phyloP scores from a whole-genome alignment of 2,329 filamentous ascomycete species.

The Nannizziopsis arthrosporioides region DNA sequence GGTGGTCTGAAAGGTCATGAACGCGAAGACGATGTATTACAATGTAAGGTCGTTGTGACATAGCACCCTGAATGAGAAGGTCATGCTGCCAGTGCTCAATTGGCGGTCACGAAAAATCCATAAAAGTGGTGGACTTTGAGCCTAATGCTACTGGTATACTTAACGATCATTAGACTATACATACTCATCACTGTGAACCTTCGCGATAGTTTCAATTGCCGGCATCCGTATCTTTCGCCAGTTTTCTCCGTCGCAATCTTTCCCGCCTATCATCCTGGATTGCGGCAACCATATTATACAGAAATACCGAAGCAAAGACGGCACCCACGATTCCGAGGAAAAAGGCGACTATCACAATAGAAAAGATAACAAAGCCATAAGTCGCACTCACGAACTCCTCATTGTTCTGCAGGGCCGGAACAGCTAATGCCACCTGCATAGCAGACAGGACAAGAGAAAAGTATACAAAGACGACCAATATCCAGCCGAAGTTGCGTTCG shows the following conservation, averaged over 20 bases:
- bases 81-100: no score
- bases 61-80: neutral
- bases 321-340: constrained; percentile 8
- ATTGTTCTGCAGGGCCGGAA: constrained; percentile 8
- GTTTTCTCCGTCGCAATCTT: constrained; percentile 6
- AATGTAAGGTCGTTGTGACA: neutral
- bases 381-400: constrained; percentile 10
- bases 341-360: constrained; percentile 12
- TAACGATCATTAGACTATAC: neutral
- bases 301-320: constrained; percentile 11
- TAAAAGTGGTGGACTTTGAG: no score
- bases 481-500: constrained; percentile 33
- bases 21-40: constrained; percentile 3
- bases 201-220: neutral
- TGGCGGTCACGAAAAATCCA: no score
- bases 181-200: neutral
- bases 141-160: neutral
- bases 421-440: constrained; percentile 35
- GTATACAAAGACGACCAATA: constrained; percentile 34
- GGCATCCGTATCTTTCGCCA: neutral
- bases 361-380: constrained; percentile 13
- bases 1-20: constrained; percentile 32
- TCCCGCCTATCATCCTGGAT: constrained; percentile 10
- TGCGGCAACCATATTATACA: constrained; percentile 13
- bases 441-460: constrained; percentile 38